Base-by-base conservation (phyloP, 2,329 filamentous ascomycete species). In the Pochonia chlamydosporia region DNA sequence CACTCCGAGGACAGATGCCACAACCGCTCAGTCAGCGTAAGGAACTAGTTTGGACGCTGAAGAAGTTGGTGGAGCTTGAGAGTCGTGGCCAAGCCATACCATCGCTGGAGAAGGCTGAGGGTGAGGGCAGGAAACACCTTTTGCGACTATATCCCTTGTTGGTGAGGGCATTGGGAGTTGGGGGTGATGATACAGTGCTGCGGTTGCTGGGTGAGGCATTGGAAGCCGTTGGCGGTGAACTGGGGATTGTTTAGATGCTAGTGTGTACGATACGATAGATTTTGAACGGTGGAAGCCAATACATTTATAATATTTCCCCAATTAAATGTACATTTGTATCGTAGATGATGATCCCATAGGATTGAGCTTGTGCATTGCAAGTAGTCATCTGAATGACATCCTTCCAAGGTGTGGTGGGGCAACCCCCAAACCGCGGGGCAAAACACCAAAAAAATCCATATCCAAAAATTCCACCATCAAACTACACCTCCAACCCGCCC, bases 1-100 rank as follows among this genome's bases (percentile, higher is more conserved):
- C 92, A 1, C 72, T 99, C 18, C 78, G 93, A 13, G 91, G 93
- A 0, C 79, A 84, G 43, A 93, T 95, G 82, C 93, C 93, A 4
- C 88, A 93, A 62, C 92, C 92, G 1, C 73, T 89, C 5, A 84
- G 82, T 8, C 88, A 96, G 59, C 79, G 88, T 37, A 84, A 79
- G 52, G 93, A 96, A 61, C 69, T 99, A 10, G 62, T 87, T 4
- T 85, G 87, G 58, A 75, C 91, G 21, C 71, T 97, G 16, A 68
- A 71, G 42, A 72, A 79, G 40, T 71, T 96, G 28, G 78, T 87
- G 2, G 72, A 74, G 16, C 69, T 97, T 49, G 72, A 76, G 46
- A 87, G 85, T 46, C 85, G 90, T 54, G 78, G 82, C 1, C 76
- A 78, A 4, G 85, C 87, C 0, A 86, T 93, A 23, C 81, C 85